These are phyloP conservation scores for sorghum (Sorghum bicolor) DNA, from an alignment of 176 grass and related monocot genomes.

Conservation along the genomic window DNA sequence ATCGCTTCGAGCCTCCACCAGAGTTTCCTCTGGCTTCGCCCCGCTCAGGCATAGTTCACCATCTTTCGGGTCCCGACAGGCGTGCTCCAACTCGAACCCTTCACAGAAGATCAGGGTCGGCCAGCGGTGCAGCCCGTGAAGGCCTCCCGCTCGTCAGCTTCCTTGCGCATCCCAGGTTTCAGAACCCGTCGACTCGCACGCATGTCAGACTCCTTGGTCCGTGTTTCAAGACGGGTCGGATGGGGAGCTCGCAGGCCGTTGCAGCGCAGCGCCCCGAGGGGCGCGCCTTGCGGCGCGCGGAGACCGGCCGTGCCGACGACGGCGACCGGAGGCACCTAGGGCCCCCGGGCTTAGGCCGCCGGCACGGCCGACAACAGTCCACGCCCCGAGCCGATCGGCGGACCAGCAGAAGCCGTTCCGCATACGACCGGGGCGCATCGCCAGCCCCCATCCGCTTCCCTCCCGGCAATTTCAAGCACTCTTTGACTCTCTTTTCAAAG, in stretches of 20 bases:
- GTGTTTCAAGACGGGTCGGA: slow-evolving; percentile 77
- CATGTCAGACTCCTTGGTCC: slow-evolving; percentile 82
- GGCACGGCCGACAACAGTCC: too few relatives aligned
- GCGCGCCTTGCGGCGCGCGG: too few relatives aligned
- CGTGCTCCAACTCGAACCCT: slow-evolving; percentile 76
- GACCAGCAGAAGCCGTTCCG: too few relatives aligned
- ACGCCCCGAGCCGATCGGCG: too few relatives aligned
- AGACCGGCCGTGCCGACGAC: too few relatives aligned
- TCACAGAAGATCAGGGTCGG: slow-evolving; percentile 61
- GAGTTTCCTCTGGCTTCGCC: slow-evolving; percentile 62
- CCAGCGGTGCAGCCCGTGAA: slow-evolving; percentile 19
- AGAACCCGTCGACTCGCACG: slow-evolving; percentile 9
- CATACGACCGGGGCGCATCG: slow-evolving; percentile 32
- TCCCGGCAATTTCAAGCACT: slow-evolving; percentile 73
- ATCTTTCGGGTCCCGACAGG: slow-evolving; percentile 78
- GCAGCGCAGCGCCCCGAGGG: not conserved
- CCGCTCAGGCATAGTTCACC: slow-evolving; percentile 78
- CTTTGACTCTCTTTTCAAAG: slow-evolving; percentile 62
- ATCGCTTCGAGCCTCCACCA: slow-evolving; percentile 62
- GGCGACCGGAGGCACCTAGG: too few relatives aligned
- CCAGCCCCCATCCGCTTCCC: slow-evolving; percentile 59
- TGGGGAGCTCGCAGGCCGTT: slow-evolving; percentile 27
- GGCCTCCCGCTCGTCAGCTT: not conserved
- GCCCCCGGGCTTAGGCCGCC: too few relatives aligned
- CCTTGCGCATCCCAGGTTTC: not conserved